Percentiles rank a stretch among this genome's conserved stretches.
Conservation (phyloP, 208 protist genomes). For the Leishmania guyanensis region DNA sequence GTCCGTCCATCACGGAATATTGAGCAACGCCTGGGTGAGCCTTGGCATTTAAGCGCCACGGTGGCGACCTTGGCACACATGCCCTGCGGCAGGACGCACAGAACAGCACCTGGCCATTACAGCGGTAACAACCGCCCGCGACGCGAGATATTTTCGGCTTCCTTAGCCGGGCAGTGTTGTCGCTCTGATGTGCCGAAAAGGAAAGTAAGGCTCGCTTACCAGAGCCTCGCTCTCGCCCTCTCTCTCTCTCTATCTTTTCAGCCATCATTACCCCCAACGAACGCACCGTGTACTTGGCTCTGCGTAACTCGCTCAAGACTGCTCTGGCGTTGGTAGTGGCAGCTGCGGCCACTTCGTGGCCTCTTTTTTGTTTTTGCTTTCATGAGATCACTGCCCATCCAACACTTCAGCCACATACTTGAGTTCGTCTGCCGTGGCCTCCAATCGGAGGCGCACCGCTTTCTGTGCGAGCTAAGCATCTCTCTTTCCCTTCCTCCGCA, state of each 20-base stretch:
- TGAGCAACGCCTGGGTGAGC: neutral
- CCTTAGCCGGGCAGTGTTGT: neutral
- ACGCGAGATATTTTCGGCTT: neutral
- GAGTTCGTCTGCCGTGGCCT: neutral
- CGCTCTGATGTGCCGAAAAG: neutral
- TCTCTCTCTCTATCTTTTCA: neutral
- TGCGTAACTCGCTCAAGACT: neutral
- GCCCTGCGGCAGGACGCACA: neutral
- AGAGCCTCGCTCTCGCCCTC: neutral
- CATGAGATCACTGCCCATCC: neutral
- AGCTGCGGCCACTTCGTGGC: neutral
- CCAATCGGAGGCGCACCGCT: neutral
- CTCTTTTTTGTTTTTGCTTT: neutral
- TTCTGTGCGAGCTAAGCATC: neutral
- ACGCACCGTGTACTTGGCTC: neutral
- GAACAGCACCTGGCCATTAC: neutral
- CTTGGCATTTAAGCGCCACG: neutral
- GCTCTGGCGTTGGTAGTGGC: neutral
- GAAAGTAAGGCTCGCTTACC: no score
- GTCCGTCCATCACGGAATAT: no score
- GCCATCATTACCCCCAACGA: neutral
- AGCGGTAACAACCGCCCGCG: no score
- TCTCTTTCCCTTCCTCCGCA: neutral
- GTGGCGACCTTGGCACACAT: neutral
- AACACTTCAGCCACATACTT: neutral